Evolutionary conservation across 768 basidiomycete genomes (phyloP).

Genomic region (Boletus speciosus): DNA sequence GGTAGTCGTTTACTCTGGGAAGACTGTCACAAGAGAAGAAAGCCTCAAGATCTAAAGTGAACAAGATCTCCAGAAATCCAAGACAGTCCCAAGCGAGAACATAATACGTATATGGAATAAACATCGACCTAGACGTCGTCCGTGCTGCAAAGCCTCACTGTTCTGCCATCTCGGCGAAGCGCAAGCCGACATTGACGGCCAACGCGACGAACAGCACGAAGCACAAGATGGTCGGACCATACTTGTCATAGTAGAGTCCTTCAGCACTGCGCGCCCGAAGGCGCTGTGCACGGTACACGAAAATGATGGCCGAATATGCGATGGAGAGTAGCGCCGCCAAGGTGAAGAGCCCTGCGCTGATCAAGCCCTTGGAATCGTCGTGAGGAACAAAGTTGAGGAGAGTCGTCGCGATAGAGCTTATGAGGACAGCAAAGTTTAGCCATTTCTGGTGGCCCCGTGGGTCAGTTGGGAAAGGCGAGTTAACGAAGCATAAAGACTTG

Average conservation of each 20-base stretch:
- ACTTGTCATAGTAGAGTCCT: slow-evolving; percentile 86
- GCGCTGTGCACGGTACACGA: slow-evolving; percentile 67
- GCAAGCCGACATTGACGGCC: slow-evolving; percentile 69
- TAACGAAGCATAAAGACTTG: slow-evolving; percentile 38
- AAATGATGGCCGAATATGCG: slow-evolving; percentile 80
- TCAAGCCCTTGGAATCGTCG: slow-evolving; percentile 70
- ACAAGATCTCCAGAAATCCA: background rate
- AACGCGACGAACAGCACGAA: slow-evolving; percentile 65
- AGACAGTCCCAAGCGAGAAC: background rate
- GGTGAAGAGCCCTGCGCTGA: slow-evolving; percentile 87
- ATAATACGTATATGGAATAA: background rate
- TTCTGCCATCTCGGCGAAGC: slow-evolving; percentile 51
- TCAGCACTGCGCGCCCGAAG: slow-evolving; percentile 70
- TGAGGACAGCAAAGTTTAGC: slow-evolving; percentile 83
- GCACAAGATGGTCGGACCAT: slow-evolving; percentile 77
- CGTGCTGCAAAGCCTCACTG: background rate
- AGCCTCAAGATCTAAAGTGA: background rate
- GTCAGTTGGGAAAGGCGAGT: background rate
- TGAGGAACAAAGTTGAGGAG: slow-evolving; percentile 81
- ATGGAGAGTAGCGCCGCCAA: slow-evolving; percentile 85
- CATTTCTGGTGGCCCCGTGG: slow-evolving; percentile 58
- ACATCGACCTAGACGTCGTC: background rate
- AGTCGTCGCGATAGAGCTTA: slow-evolving; percentile 86
- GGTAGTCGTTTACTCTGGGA: background rate
- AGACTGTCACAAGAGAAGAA: background rate